Conservation (phyloP, 257 asterid genomes). For the Ophiorrhiza pumila region DNA sequence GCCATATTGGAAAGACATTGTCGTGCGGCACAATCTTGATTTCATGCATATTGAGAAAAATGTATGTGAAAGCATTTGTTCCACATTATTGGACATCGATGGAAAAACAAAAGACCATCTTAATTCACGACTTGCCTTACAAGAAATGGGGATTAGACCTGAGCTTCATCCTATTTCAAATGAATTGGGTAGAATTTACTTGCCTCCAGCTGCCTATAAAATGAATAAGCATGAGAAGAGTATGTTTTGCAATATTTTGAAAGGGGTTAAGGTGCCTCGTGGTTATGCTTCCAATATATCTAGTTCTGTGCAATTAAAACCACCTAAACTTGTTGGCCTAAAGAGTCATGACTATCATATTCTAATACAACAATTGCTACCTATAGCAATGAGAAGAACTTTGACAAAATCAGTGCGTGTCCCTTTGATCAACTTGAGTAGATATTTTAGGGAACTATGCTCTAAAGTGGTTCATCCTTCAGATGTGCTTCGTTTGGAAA, state of each 20-base stretch:
- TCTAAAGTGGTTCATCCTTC: background rate
- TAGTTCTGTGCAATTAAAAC: no score
- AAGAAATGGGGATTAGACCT: background rate
- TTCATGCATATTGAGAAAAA: no score
- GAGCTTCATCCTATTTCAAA: background rate
- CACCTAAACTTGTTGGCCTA: no score
- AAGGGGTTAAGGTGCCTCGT: background rate
- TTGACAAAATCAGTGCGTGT: no score
- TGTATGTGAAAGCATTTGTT: no score
- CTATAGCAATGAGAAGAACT: no score
- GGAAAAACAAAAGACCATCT: background rate
- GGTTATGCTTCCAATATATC: no score
- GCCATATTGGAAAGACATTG: conserved; percentile 4
- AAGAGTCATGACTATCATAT: no score
- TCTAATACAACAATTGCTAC: no score
- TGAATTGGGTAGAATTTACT: background rate
- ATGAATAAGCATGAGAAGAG: background rate
- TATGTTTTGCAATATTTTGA: background rate
- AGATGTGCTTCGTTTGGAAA: background rate
- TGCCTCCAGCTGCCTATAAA: background rate
- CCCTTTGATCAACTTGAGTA: background rate
- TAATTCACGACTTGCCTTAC: background rate
- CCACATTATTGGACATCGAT: no score
- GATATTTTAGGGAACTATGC: background rate
- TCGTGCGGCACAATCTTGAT: no score